Evolutionary conservation across 139 green algal species (phyloP), one percentile per base, ranked within the genome.

Genomic region (Chara braunii): DNA sequence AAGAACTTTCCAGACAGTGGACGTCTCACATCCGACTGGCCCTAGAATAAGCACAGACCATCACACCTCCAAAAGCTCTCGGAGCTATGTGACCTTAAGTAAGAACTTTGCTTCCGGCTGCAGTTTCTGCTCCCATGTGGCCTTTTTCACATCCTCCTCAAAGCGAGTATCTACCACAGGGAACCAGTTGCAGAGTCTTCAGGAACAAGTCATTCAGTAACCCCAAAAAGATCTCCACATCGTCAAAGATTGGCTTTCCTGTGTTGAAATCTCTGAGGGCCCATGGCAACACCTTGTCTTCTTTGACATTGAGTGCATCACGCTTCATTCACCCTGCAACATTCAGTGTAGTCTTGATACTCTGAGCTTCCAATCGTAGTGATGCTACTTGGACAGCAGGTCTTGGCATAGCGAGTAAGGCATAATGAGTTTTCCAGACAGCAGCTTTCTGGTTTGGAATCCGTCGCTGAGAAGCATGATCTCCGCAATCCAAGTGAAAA

Each of bases 331-430:
- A 85, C 32, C 89, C 89, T 3, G 89, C 89, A 30, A 96, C 89
- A 64, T 94, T 91, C 37, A 96, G 83, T 18, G 89, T 96, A 34
- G 89, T 95, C 80, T 96, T 96, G 81, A 96, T 95, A 89, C 89
- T 43, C 89, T 84, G 79, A 96, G 81, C 84, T 95, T 95, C 89
- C 89, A 96, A 77, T 96, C 89, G 66, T 96, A 96, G 76, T 96
- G 89, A 51, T 78, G 69, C 26, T 53, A 75, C 76, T 91, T 91
- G 52, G 79, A 89, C 44, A 95, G 86, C 73, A 95, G 76, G 77
- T 94, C 88, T 71, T 93, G 85, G 72, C 86, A 94, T 33, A 95
- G 84, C 68, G 85, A 88, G 84, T 96, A 95, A 56, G 95, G 78
- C 42, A 91, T 90, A 22, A 96, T 83, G 73, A 95, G 94, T 80